Conservation (phyloP, 2,329 filamentous ascomycete species). For the Neonectria neomacrospora region DNA sequence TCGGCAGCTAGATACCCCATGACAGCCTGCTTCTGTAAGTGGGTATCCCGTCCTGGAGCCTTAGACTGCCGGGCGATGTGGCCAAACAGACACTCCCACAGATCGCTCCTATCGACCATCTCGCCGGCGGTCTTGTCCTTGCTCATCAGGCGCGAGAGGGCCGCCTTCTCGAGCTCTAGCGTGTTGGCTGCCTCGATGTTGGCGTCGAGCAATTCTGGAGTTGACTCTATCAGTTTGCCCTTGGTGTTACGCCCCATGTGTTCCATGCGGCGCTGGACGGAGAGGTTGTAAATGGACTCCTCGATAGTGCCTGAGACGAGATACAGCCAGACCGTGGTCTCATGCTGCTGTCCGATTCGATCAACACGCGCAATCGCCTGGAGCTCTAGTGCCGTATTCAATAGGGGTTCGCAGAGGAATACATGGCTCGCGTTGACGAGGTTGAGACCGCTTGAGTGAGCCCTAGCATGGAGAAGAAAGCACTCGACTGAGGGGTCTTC, state of each 20-base stretch:
- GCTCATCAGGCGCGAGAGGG: slow-evolving; percentile 75
- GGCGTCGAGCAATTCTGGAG: slow-evolving; percentile 64
- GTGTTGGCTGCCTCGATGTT: slow-evolving; percentile 86
- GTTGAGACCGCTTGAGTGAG: slow-evolving; percentile 89
- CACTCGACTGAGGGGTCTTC: slow-evolving; percentile 79
- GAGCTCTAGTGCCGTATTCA: slow-evolving; percentile 93
- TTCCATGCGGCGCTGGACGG: slow-evolving; percentile 79
- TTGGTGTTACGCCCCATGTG: slow-evolving; percentile 69
- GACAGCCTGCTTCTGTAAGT: slow-evolving; percentile 49
- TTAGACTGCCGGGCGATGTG: slow-evolving; percentile 52
- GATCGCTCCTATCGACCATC: slow-evolving; percentile 78
- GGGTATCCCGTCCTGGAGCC: slow-evolving; percentile 38
- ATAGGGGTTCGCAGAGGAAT: slow-evolving; percentile 91
- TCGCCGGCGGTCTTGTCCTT: slow-evolving; percentile 80
- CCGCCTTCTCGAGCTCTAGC: slow-evolving; percentile 80
- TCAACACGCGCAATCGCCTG: slow-evolving; percentile 96
- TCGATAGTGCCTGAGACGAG: slow-evolving; percentile 92
- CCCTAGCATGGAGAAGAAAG: slow-evolving; percentile 89
- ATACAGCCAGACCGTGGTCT: slow-evolving; percentile 96
- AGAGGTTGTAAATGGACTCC: slow-evolving; percentile 89
- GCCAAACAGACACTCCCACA: slow-evolving; percentile 92
- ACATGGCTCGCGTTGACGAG: slow-evolving; percentile 94
- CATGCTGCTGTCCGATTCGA: slow-evolving; percentile 87
- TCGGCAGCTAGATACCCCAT: slow-evolving; percentile 58
- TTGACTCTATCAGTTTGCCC: slow-evolving; percentile 54